Evolutionary conservation across 257 asterid genomes (phyloP).

Genomic region (Lithospermum erythrorhizon): DNA sequence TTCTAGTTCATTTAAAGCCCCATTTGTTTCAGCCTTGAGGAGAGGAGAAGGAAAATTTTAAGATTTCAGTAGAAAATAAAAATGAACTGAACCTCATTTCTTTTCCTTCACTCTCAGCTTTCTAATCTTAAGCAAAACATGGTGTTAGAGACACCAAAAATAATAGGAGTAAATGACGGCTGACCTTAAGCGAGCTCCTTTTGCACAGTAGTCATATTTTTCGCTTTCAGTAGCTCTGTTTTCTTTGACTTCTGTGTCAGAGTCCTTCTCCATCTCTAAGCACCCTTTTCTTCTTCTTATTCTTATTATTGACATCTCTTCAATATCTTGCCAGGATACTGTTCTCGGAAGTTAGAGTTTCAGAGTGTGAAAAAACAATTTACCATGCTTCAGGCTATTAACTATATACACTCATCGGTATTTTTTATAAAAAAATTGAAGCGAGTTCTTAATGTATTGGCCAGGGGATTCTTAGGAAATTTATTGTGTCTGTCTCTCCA

Average conservation of each 20-base stretch:
- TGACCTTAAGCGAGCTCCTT: too few relatives aligned
- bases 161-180: not conserved
- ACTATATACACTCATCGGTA: slow-evolving; percentile 9
- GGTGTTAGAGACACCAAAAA: not conserved
- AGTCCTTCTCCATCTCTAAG: not conserved
- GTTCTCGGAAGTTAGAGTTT: slow-evolving; percentile 98
- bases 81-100: not conserved
- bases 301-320: not conserved
- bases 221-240: not conserved
- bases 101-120: too few relatives aligned
- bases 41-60: not conserved
- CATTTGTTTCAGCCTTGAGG: not conserved
- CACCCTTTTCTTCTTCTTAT: not conserved
- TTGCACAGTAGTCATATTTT: too few relatives aligned
- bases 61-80: not conserved
- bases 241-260: not conserved
- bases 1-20: not conserved
- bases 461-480: slow-evolving; percentile 4
- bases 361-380: slow-evolving; percentile 86
- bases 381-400: slow-evolving; percentile 92
- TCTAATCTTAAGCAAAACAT: too few relatives aligned
- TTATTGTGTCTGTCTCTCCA: slow-evolving; percentile 25
- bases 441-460: not conserved
- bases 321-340: slow-evolving; percentile 54
- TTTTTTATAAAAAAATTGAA: not conserved